phyloP scores from a whole-genome alignment of 2,329 filamentous ascomycete species.

The Colletotrichum simmondsii region DNA sequence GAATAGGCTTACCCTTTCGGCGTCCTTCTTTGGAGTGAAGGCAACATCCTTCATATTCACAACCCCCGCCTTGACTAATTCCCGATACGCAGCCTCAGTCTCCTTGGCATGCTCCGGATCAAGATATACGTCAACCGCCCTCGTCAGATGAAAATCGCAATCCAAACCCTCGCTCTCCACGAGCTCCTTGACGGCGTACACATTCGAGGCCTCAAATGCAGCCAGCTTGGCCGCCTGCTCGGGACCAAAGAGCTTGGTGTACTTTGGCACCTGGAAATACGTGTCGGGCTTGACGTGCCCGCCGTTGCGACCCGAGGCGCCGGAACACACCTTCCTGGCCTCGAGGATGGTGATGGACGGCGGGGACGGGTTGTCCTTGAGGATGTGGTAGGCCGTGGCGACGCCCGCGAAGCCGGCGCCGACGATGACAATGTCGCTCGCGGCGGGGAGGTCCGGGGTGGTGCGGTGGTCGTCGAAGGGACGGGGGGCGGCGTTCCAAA shows the following conservation, averaged over 20 bases:
- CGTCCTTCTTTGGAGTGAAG: conserved; percentile 1
- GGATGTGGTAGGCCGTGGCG: conserved; percentile 53
- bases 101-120: conserved; percentile 1
- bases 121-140: background rate
- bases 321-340: conserved; percentile 47
- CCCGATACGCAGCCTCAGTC: conserved; percentile 5
- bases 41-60: background rate
- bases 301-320: conserved; percentile 48
- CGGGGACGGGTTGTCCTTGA: conserved; percentile 32
- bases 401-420: conserved; percentile 60
- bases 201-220: no score
- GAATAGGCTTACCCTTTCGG: background rate
- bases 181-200: no score
- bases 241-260: conserved; percentile 36
- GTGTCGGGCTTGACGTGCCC: conserved; percentile 37
- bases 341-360: conserved; percentile 46
- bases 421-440: conserved; percentile 57
- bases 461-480: conserved; percentile 52
- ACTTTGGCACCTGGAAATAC: conserved; percentile 36
- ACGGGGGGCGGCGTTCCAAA: conserved; percentile 46
- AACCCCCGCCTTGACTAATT: background rate
- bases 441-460: conserved; percentile 47
- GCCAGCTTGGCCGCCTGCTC: conserved; percentile 22
- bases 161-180: no score
- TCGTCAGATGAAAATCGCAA: no score